Base-by-base conservation (phyloP, 306 rosid genomes). In the Ormosia emarginata region DNA sequence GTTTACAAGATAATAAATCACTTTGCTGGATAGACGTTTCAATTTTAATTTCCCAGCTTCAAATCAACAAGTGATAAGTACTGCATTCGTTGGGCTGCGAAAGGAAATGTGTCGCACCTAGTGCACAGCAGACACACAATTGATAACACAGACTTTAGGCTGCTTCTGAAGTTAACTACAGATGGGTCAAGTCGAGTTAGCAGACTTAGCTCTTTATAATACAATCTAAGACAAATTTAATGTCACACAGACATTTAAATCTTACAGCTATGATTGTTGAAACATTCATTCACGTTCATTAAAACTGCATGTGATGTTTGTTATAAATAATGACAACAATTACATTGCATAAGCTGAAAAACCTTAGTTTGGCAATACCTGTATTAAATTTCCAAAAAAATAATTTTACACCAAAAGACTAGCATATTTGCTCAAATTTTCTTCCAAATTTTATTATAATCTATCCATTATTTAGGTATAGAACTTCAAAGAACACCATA, bases 371-470 rank as follows among this genome's bases (percentile, higher is more conserved):
- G 63, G 36, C 8, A 55, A 29, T 39, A 50, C 10, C 15, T 61
- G n/a, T n/a, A 47, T 72, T 50, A 50, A 50, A 63, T 39, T 37
- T 40, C 67, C 55, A 6, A 40, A 56, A 34, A 12, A 10, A 8
- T 57, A 40, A 10, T 52, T 53, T 52, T 5, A 15, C 77, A 72
- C 36, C 30, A 62, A 67, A 44, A 57, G 8, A 53, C 14, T 15
- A 68, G 50, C 32, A 70, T 47, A 33, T 63, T 44, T 34, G 72
- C 39, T 63, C 72, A 77, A 77, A 49, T 77, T 50, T 5, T 77
- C 29, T 47, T 77, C 62, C 37, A 49, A 77, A 34, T 15, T 17
- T 47, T 64, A 62, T 15, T 33, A 47, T 49, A 39, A 14, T 52
- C 3, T 4, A 24, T 49, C 5, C 63, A 58, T 29, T 3, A 7